These are phyloP conservation scores for Parmelia sp. DNA, from an alignment of 495 filamentous ascomycete species.

Conservation along the genomic window DNA sequence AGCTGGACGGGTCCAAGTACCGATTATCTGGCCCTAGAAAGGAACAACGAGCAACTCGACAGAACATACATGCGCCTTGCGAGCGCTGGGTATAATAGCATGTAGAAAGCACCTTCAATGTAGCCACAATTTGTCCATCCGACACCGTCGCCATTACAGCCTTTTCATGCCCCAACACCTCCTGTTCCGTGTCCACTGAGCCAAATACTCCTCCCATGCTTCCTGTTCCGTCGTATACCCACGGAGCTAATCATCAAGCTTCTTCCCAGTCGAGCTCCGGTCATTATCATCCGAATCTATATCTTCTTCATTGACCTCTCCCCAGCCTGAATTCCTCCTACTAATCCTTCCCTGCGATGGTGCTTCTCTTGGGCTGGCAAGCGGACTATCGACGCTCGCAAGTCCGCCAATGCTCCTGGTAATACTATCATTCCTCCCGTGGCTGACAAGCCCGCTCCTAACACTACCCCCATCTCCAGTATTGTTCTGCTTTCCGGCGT, in stretches of 20 bases:
- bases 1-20: background rate
- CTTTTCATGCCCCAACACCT: background rate
- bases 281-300: slow-evolving; percentile 28
- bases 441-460: slow-evolving; percentile 67
- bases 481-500: slow-evolving; percentile 59
- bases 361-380: slow-evolving; percentile 49
- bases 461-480: slow-evolving; percentile 65
- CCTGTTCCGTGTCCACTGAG: background rate
- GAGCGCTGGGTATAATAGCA: slow-evolving; percentile 3
- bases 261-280: slow-evolving; percentile 11
- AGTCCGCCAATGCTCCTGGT: slow-evolving; percentile 63
- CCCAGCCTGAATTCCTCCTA: slow-evolving; percentile 59
- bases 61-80: background rate
- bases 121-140: slow-evolving; percentile 5
- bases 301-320: slow-evolving; percentile 48
- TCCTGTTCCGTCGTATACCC: background rate
- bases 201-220: background rate
- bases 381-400: slow-evolving; percentile 48
- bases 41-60: background rate
- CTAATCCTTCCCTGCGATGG: slow-evolving; percentile 45
- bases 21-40: background rate
- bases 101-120: background rate
- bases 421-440: slow-evolving; percentile 75
- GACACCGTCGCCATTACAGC: background rate
- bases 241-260: slow-evolving; percentile 7